Base-by-base conservation (phyloP, 805 yeast genomes). In the Ogataea methylovora region DNA sequence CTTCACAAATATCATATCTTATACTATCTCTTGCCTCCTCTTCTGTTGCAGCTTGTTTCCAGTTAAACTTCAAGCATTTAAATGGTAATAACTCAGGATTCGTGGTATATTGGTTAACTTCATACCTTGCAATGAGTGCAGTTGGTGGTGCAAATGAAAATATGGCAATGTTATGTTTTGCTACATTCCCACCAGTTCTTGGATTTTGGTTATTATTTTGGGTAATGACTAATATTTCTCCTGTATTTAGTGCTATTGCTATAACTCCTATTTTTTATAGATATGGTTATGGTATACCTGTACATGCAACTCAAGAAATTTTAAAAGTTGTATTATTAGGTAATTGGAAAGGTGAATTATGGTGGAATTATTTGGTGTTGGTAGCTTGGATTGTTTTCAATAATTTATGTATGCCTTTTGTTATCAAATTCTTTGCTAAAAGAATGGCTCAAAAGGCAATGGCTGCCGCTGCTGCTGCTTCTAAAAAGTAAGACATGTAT, bases 71-170 rank as follows among this genome's bases (percentile, higher is more conserved):
- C 51, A 66, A 72, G 11, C 46, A 35, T 3, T 58, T 84, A 8
- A 28, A 20, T n/a, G 17, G 20, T 0, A 81, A 74, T 60, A 63
- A 56, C 20, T 73, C 76, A 7, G 94, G 94, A 0, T 83, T 83
- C 54, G 67, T 84, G 26, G 77, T 83, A 2, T 72, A 71, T 41
- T 84, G 94, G 94, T 67, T 79, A 73, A 44, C 76, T 23, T 66
- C 77, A 6, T 84, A 62, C 52, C 44, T 84, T 32, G 71, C 84
- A 6, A 77, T 84, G 84, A 60, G 76, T 41, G 84, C 88, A 1
- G 80, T 82, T 24, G 94, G 94, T 38, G 73, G 81, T 29, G 77
- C 80, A 21, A 80, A 78, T 49, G 92, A 84, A 55, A 73, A 79
- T 41, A 58, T 71, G 44, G 76, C 77, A 1, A 50, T 76, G 54